Conservation (phyloP, 495 filamentous ascomycete species). For the Lophium mytilinum region DNA sequence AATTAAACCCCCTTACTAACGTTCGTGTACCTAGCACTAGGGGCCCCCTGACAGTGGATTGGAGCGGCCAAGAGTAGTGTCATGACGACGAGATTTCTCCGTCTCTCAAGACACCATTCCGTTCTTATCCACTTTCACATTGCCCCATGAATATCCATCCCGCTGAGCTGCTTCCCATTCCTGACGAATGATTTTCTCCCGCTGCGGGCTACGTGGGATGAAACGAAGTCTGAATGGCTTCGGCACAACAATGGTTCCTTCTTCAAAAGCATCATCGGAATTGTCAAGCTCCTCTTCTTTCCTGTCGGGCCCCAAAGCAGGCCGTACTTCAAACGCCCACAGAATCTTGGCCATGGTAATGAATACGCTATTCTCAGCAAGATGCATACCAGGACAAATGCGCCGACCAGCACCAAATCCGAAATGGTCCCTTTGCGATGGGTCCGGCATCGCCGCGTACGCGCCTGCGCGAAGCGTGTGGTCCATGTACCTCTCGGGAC, state of each 20-base stretch:
- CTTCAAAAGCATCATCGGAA: slow-evolving; percentile 22
- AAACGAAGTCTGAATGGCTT: slow-evolving; percentile 18
- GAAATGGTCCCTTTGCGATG: slow-evolving; percentile 21
- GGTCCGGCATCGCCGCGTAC: slow-evolving; percentile 18
- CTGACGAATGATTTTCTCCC: slow-evolving; percentile 6
- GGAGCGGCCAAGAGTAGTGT: no score
- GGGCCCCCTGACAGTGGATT: no score
- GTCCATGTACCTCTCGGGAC: slow-evolving; percentile 13
- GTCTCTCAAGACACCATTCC: neutral
- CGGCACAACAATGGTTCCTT: slow-evolving; percentile 15
- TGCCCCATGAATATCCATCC: neutral
- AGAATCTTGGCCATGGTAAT: slow-evolving; percentile 23
- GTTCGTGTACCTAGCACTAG: no score
- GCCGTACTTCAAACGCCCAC: slow-evolving; percentile 24
- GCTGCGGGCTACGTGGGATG: slow-evolving; percentile 6
- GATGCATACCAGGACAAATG: slow-evolving; percentile 22
- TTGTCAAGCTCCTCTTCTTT: slow-evolving; percentile 15
- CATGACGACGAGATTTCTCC: no score
- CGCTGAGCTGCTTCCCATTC: slow-evolving; percentile 11
- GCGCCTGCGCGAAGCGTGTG: slow-evolving; percentile 11
- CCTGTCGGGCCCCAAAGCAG: slow-evolving; percentile 11
- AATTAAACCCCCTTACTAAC: no score
- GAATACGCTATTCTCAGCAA: slow-evolving; percentile 26
- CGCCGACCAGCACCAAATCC: slow-evolving; percentile 24
- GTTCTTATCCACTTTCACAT: neutral